Base-by-base conservation (phyloP, 139 green algal genomes). In the Coccomyxa sp. region DNA sequence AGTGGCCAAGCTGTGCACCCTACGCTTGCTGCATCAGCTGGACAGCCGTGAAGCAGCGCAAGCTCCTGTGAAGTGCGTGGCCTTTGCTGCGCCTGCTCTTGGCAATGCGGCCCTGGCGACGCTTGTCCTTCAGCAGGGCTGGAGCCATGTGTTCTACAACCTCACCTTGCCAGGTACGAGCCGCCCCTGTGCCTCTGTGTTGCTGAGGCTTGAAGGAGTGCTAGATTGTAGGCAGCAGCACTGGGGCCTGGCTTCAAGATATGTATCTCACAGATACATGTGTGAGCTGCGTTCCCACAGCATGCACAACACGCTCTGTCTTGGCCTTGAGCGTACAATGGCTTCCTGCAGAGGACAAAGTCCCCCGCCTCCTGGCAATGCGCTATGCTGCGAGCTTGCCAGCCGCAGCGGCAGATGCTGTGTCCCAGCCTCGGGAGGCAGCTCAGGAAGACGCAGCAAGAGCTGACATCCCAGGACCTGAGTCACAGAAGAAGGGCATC, bases 51-150 rank as follows among this genome's bases (percentile, higher is more conserved):
- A 29, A 5, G 55, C 76, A 68, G 44, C 64, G 35, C 33, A 41
- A 9, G 36, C 12, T 12, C 27, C 38, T 34, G 44, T 94, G 18
- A 70, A 68, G 50, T 93, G 88, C 82, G 68, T 93, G 10, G 81
- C 80, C 78, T 95, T 95, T 83, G 91, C 89, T 1, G 90, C 87
- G 7, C 91, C 91, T 12, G 85, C 91, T 1, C 80, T 95, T 7
- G 91, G 90, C 79, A 95, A 95, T 76, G 76, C 79, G 0, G 88
- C 87, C 24, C 85, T 95, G 55, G 88, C 90, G 0, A 81, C 78
- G 9, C 74, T 91, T 34, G 90, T 91, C n/a, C 76, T 82, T n/a
- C 82, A 44, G 8, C 77, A 82, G 0, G 86, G 87, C 9, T 95
- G 90, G 90, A 74, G 74, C 0, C 6, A 4, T 5, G 82, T 87